Evolutionary conservation across 352 stramenopile genomes (phyloP), one percentile per base, ranked within the genome.

Genomic region (Globisporangium acanthophoron): DNA sequence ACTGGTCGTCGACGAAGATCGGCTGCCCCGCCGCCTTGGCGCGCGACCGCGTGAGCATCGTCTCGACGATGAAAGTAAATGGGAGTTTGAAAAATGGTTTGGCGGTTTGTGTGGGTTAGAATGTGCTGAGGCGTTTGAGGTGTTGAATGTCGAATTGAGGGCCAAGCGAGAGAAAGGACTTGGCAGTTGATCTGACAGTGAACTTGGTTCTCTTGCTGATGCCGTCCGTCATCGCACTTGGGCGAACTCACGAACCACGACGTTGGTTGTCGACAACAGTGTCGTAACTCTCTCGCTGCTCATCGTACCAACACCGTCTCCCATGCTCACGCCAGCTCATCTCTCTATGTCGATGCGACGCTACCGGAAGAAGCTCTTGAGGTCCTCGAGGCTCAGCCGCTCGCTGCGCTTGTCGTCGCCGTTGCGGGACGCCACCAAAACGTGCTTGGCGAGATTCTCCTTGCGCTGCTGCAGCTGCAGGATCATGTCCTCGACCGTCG

Each of bases 401-500:
- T 88, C 76, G 24, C 61, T 72, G 29, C 65, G 66, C 51, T 61
- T 66, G 27, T 77, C 69, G 59, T 77, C 66, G n/a, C 35, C 59
- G 31, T 69, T 56, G 33, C 82, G 76, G n/a, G 71, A 65, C 0
- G 66, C 71, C 21, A 90, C 79, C 5, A 97, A 73, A 41, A 92
- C 88, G 53, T 89, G 87, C 53, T 88, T 87, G 2, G 83, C 89
- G 44, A 98, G 74, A 35, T 75, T 74, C 31, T 87, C 74, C 64
- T 98, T 98, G 58, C 88, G 86, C 56, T 95, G 61, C 64, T 98
- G 91, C 33, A 97, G 69, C 62, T 85, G 74, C 40, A 96, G 56
- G 48, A 98, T 96, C 77, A 96, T 95, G 52, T 96, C 85, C 52
- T 98, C 92, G 40, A 97, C 88, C 5, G 88, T 96, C 62, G 93